Conservation (phyloP, 805 yeast genomes). For the Metschnikowia gelsemii region DNA sequence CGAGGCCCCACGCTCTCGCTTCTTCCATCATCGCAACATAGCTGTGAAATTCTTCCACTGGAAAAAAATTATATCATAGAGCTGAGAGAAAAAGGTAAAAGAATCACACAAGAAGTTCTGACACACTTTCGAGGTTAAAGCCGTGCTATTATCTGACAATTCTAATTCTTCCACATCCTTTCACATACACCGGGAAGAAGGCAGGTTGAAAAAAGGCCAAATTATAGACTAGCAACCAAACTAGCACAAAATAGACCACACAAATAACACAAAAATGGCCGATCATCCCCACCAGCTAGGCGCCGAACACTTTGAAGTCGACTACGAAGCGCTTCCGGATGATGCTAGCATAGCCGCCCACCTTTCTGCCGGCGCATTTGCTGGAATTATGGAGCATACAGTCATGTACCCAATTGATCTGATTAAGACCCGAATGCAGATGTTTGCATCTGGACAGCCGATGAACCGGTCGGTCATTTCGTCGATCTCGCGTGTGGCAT, state of each 20-base stretch:
- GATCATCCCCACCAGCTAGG: slow-evolving; percentile 25
- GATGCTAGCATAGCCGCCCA: slow-evolving; percentile 81
- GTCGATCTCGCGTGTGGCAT: slow-evolving; percentile 71
- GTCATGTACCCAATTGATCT: slow-evolving; percentile 97
- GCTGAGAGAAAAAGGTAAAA: too few species aligned
- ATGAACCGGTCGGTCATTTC: slow-evolving; percentile 50
- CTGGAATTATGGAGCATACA: slow-evolving; percentile 98
- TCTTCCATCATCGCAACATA: background rate
- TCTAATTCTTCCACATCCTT: too few species aligned
- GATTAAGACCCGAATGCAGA: slow-evolving; percentile 94
- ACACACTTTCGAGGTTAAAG: too few species aligned
- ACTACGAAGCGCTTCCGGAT: slow-evolving; percentile 89
- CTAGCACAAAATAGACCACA: background rate
- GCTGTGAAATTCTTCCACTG: background rate
- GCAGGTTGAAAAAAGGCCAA: too few species aligned
- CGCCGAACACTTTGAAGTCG: slow-evolving; percentile 55
- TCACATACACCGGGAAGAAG: too few species aligned
- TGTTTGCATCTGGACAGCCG: slow-evolving; percentile 29
- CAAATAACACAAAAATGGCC: slow-evolving; percentile 12
- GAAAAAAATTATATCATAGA: too few species aligned
- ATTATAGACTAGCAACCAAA: too few species aligned
- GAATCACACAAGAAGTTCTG: background rate
- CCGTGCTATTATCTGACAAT: too few species aligned
- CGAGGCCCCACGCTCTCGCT: too few species aligned
- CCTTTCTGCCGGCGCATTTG: slow-evolving; percentile 91